Conservation (phyloP, 495 filamentous ascomycete genomes). For the Neurospora cerealis region DNA sequence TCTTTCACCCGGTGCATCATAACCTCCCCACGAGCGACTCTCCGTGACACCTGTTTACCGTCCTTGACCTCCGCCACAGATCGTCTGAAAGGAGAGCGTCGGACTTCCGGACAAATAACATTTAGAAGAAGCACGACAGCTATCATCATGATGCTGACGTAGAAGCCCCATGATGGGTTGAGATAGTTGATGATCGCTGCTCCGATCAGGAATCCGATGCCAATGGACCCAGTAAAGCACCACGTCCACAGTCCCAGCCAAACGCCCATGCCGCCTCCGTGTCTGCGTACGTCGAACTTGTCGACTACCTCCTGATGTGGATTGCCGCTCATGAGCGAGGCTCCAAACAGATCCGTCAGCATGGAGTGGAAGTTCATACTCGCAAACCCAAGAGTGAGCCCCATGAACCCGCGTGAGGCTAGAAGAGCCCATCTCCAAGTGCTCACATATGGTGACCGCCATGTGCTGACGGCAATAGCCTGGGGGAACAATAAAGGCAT, state of each 20-base stretch:
- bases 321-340: conserved; percentile 56
- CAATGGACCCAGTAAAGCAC: conserved; percentile 58
- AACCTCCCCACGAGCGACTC: conserved; percentile 60
- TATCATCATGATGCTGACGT: conserved; percentile 54
- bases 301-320: conserved; percentile 62
- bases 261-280: conserved; percentile 64
- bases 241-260: conserved; percentile 74
- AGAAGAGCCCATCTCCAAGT: conserved; percentile 51
- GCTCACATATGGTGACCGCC: conserved; percentile 45
- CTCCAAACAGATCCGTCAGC: conserved; percentile 64
- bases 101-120: conserved; percentile 53
- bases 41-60: conserved; percentile 41
- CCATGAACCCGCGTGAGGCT: conserved; percentile 51
- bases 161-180: conserved; percentile 63
- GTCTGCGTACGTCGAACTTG: conserved; percentile 51
- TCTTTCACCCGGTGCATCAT: conserved; percentile 61
- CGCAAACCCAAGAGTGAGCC: conserved; percentile 59
- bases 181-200: conserved; percentile 50
- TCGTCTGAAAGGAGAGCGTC: conserved; percentile 52
- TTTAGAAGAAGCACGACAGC: conserved; percentile 53
- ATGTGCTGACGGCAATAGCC: conserved; percentile 47
- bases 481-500: conserved; percentile 68
- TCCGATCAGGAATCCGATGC: conserved; percentile 59
- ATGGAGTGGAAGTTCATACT: conserved; percentile 65
- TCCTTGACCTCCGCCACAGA: conserved; percentile 53